Percentiles rank a stretch among this genome's conserved stretches.
Evolutionary conservation across 1,284 basidiomycete species (phyloP).

Genomic region (Somion occarium): DNA sequence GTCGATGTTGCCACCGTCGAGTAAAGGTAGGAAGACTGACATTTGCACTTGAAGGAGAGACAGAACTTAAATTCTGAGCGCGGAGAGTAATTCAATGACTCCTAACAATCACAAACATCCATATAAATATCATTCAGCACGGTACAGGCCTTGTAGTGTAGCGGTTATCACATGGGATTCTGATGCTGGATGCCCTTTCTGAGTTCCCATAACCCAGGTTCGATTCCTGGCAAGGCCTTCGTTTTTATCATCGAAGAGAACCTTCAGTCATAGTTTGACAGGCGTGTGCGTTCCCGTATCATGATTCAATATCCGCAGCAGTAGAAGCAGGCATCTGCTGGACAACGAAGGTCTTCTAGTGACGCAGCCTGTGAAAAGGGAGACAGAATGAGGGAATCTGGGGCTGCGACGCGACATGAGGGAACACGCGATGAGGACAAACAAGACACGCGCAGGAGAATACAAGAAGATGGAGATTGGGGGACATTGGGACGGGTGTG

Average conservation of each 20-base stretch:
- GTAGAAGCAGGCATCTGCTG: too few species aligned
- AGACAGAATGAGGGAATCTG: neutral
- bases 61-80: too few species aligned
- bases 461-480: too few species aligned
- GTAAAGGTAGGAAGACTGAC: conserved; percentile 58
- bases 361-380: neutral
- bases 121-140: too few species aligned
- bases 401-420: too few species aligned
- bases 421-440: too few species aligned
- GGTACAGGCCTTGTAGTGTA: conserved; percentile 49
- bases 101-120: too few species aligned
- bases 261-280: neutral
- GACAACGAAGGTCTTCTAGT: neutral
- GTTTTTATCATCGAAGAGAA: neutral
- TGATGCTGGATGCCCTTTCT: conserved; percentile 23
- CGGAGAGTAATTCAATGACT: too few species aligned
- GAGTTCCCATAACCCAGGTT: conserved; percentile 17
- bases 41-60: conserved; percentile 27
- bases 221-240: conserved; percentile 16
- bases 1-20: conserved; percentile 40
- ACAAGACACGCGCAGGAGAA: too few species aligned
- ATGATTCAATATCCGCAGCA: too few species aligned
- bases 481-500: too few species aligned
- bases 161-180: conserved; percentile 59
- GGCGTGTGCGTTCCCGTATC: too few species aligned